phyloP scores from a whole-genome alignment of 805 yeast species.

The Kodamaea leandrae region DNA sequence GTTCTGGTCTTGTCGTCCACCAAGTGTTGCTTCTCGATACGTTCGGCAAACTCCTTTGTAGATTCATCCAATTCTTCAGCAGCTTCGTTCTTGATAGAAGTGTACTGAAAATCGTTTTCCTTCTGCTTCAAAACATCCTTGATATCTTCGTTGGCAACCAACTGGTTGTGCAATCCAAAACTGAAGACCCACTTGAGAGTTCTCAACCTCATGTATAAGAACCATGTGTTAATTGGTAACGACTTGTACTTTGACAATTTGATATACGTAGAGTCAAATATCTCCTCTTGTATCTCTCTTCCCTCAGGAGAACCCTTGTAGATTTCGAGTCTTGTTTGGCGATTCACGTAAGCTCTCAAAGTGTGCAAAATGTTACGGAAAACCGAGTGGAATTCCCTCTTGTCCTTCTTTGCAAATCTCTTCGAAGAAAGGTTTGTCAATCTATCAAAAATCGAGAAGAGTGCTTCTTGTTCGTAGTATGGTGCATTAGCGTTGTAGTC shows the following conservation, averaged over 20 bases:
- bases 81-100: not conserved
- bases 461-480: constrained; percentile 50
- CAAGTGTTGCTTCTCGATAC: constrained; percentile 17
- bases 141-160: constrained; percentile 36
- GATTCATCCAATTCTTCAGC: constrained; percentile 10
- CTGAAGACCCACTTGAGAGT: constrained; percentile 52
- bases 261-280: constrained; percentile 37
- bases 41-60: constrained; percentile 3
- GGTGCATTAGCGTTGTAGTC: constrained; percentile 49
- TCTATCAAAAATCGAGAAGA: constrained; percentile 39
- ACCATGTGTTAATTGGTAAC: constrained; percentile 50
- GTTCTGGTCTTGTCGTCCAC: constrained; percentile 34
- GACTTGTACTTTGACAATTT: constrained; percentile 45
- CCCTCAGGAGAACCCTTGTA: constrained; percentile 38
- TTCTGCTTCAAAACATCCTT: constrained; percentile 39
- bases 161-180: constrained; percentile 50
- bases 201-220: constrained; percentile 45
- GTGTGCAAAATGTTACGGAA: constrained; percentile 57
- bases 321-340: constrained; percentile 31
- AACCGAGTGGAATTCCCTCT: constrained; percentile 55
- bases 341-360: constrained; percentile 39
- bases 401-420: constrained; percentile 59
- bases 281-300: constrained; percentile 26
- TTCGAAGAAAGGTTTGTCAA: constrained; percentile 54
- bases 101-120: constrained; percentile 9